phyloP scores from a whole-genome alignment of 345 rosid genomes.

The Lepidium didymum region DNA sequence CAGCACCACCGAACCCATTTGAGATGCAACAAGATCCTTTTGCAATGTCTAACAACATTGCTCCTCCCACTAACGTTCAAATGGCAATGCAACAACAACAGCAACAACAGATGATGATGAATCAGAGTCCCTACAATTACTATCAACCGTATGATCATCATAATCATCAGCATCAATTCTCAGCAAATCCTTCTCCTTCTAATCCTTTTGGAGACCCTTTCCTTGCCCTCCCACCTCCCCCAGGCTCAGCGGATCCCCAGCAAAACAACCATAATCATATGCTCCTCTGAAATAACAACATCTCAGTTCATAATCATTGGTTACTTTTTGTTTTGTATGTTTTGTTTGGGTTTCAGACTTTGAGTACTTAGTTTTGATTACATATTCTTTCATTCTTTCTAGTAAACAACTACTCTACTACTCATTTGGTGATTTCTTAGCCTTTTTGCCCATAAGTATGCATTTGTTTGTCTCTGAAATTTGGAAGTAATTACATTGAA shows the following conservation, averaged over 20 bases:
- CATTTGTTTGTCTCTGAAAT: neutral
- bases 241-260: constrained; percentile 25
- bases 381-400: constrained; percentile 18
- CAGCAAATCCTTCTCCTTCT: constrained; percentile 24
- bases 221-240: constrained; percentile 31
- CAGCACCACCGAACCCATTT: constrained; percentile 46
- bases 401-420: neutral
- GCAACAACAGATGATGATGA: constrained; percentile 32
- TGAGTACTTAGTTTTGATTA: neutral
- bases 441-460: neutral
- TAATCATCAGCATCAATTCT: constrained; percentile 34
- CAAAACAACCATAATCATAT: constrained; percentile 40
- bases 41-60: constrained; percentile 48
- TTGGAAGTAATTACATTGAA: neutral
- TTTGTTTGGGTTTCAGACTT: neutral
- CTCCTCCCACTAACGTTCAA: constrained; percentile 75
- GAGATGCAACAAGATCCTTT: constrained; percentile 72
- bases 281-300: constrained; percentile 36
- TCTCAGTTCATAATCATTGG: constrained; percentile 1
- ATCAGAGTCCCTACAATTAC: constrained; percentile 30
- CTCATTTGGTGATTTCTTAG: neutral
- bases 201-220: constrained; percentile 83
- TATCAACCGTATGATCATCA: constrained; percentile 1
- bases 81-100: constrained; percentile 65
- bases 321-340: neutral